Base-by-base conservation (phyloP, 768 basidiomycete genomes). In the Hygrocybe coccinea region DNA sequence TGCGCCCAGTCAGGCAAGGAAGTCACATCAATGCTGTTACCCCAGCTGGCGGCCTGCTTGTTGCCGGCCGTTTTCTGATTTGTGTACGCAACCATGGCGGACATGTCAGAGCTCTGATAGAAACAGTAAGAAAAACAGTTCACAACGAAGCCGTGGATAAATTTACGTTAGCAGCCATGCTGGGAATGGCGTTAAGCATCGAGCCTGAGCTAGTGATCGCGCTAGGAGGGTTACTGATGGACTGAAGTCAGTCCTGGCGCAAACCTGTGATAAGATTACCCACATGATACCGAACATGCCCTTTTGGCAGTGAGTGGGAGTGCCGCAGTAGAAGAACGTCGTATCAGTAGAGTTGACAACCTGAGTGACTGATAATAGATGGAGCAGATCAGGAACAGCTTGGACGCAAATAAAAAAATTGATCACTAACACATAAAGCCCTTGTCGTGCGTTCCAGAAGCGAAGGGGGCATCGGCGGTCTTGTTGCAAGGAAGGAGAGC, bases 221-320 rank as follows among this genome's bases (percentile, higher is more conserved):
- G 67, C 74, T 82, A 24, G 79, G 76, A 15, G 84, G 81, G 74
- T 87, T 86, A 62, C 79, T 80, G 41, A 19, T 39, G 17, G 25
- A 29, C 55, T 53, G 54, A 43, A 64, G 49, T 49, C 45, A 55
- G 47, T 19, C 5, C 10, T 24, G 7, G 44, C 6, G 35, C 33
- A 24, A 37, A 33, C 3, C 15, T 46, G 33, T 35, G 41, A 34
- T 45, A 21, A 37, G 19, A 1, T 15, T 17, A 66, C 72, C 56
- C 64, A 81, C 79, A 87, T 83, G 72, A 87, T 79, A 72, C 87
- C 88, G 67, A 89, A 91, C 88, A 91, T 91, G 63, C 89, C 90
- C 78, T 87, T 84, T 66, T 81, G 69, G 67, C 90, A 91, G 68
- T 92, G 89, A 54, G 62, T 71, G 43, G 85, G 81, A 46, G 81